These are phyloP conservation scores for Calonectria crousiana DNA, from an alignment of 2,329 filamentous ascomycete species.

Conservation along the genomic window DNA sequence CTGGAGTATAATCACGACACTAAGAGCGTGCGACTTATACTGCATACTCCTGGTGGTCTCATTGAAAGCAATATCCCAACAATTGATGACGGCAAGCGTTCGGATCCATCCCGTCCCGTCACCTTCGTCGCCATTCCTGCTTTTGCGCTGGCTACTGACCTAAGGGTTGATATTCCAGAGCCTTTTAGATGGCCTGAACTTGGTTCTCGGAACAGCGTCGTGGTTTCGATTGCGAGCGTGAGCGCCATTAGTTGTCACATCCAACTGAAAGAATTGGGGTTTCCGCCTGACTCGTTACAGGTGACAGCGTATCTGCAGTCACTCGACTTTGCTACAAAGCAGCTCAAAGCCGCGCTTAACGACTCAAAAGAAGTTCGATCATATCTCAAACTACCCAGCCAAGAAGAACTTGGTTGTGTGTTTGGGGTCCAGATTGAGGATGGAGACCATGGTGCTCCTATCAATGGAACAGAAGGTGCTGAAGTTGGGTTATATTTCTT, in stretches of 20 bases:
- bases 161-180: neutral
- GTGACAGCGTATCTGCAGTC: neutral
- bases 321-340: neutral
- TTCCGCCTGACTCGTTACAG: neutral
- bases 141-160: neutral
- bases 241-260: slow-evolving; percentile 11
- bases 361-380: neutral
- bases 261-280: neutral
- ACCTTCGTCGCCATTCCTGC: slow-evolving; percentile 2
- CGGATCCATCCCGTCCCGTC: slow-evolving; percentile 2
- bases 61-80: neutral
- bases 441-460: neutral
- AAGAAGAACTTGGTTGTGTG: neutral
- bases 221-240: neutral
- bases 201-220: neutral
- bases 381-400: neutral
- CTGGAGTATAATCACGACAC: neutral
- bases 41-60: slow-evolving; percentile 15
- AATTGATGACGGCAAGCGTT: neutral
- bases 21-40: neutral
- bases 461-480: neutral
- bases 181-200: slow-evolving; percentile 14
- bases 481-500: slow-evolving; percentile 13
- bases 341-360: neutral
- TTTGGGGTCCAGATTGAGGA: slow-evolving; percentile 7